These are phyloP conservation scores for Saussurea involucrata DNA, from an alignment of 129 eudicot species.

Conservation along the genomic window DNA sequence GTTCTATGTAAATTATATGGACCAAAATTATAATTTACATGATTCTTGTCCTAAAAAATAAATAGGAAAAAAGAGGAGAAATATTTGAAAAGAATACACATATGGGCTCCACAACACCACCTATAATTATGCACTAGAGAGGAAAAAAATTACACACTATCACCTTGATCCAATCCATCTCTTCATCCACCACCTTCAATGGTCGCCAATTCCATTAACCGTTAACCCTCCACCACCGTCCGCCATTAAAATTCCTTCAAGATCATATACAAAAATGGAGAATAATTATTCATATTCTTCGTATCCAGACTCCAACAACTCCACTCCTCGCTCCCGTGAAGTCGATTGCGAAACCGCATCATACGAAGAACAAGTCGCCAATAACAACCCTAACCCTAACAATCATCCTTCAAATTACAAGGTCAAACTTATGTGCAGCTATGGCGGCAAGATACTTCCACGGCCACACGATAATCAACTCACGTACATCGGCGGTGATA, in stretches of 20 bases:
- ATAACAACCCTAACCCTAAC: constrained; percentile 9
- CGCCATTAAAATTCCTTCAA: background rate
- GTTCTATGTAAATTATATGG: no score
- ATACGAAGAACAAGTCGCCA: constrained; percentile 27
- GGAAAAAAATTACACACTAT: background rate
- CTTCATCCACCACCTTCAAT: constrained; percentile 9
- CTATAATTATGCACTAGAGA: constrained; percentile 19
- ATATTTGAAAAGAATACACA: background rate
- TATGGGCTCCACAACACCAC: constrained; percentile 2
- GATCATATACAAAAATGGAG: constrained; percentile 23
- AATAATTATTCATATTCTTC: constrained; percentile 30
- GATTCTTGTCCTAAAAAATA: background rate
- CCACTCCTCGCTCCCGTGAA: constrained; percentile 53
- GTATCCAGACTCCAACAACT: constrained; percentile 42
- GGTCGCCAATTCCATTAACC: constrained; percentile 12
- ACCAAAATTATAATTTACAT: no score
- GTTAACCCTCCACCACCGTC: background rate
- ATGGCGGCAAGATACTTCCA: constrained; percentile 59
- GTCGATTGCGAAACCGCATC: constrained; percentile 40
- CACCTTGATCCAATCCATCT: constrained; percentile 9
- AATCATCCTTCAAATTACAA: constrained; percentile 29
- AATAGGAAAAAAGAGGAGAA: background rate
- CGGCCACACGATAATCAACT: constrained; percentile 55
- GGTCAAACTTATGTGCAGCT: constrained; percentile 59
- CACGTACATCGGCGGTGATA: constrained; percentile 56